Evolutionary conservation across 2,329 filamentous ascomycete species (phyloP).

Genomic region (Aspergillus udagawae): DNA sequence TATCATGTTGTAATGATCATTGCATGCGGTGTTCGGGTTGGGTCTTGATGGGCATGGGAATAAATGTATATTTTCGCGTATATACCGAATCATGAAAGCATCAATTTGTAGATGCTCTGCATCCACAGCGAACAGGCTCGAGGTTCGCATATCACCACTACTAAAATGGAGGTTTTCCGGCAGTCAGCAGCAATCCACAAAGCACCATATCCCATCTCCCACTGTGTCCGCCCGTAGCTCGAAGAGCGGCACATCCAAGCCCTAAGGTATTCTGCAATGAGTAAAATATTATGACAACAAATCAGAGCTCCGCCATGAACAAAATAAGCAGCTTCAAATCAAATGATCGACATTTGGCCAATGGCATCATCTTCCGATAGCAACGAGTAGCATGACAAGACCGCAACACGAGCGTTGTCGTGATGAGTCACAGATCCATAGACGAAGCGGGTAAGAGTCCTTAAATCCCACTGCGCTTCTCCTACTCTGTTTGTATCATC

Average conservation of each 20-base stretch:
- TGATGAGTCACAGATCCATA: background rate
- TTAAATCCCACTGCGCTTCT: background rate
- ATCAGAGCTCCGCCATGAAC: background rate
- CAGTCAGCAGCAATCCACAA: background rate
- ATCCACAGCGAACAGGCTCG: background rate
- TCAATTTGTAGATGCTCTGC: background rate
- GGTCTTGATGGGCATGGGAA: background rate
- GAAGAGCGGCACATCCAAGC: background rate
- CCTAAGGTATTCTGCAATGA: background rate
- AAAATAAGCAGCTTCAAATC: background rate
- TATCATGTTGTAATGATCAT: slow-evolving; percentile 17
- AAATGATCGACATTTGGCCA: background rate
- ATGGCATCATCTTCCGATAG: background rate
- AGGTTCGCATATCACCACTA: background rate
- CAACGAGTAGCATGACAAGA: background rate
- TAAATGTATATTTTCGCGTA: background rate
- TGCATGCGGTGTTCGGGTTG: slow-evolving; percentile 23
- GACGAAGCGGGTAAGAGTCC: background rate
- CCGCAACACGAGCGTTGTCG: background rate
- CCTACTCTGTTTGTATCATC: background rate
- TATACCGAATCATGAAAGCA: background rate
- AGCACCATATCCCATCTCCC: background rate
- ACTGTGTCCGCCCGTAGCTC: background rate
- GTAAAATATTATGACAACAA: background rate
- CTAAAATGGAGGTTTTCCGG: background rate